phyloP scores from a whole-genome alignment of 1,139 yeast genomes.

The Sugiyamaella sp. region DNA sequence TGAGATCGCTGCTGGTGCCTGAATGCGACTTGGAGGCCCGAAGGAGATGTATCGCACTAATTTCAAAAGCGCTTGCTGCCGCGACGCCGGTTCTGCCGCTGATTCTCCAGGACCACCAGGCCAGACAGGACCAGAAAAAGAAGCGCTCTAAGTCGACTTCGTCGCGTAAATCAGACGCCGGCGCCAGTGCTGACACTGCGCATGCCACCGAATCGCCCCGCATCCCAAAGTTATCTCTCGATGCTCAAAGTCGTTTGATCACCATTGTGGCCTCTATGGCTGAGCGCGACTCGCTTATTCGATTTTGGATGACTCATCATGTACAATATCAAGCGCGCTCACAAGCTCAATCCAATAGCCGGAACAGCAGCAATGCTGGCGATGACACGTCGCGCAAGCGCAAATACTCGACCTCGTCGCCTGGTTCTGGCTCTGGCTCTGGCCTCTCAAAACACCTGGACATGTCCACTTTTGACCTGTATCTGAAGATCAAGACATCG shows the following conservation, averaged over 20 bases:
- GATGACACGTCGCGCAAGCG: conserved; percentile 8
- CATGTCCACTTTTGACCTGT: conserved; percentile 33
- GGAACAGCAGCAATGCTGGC: conserved; percentile 12
- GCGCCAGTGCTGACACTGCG: neutral
- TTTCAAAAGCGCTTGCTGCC: conserved; percentile 35
- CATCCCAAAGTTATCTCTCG: conserved; percentile 25
- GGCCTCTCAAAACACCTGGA: conserved; percentile 15
- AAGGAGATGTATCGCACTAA: conserved; percentile 36
- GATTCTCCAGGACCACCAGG: conserved; percentile 33
- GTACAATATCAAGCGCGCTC: conserved; percentile 16
- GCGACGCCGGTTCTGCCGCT: conserved; percentile 40
- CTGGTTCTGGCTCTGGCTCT: conserved; percentile 2
- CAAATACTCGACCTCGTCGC: conserved; percentile 11
- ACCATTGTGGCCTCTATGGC: conserved; percentile 33
- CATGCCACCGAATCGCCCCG: conserved; percentile 6
- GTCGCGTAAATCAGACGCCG: neutral
- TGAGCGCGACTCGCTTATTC: conserved; percentile 32
- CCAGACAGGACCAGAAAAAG: conserved; percentile 18
- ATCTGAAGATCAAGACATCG: conserved; percentile 35
- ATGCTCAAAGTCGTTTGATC: conserved; percentile 32
- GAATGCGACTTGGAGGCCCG: conserved; percentile 41
- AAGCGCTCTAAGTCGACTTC: neutral
- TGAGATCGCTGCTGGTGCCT: conserved; percentile 40
- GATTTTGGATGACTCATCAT: conserved; percentile 37
- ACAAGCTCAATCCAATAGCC: conserved; percentile 5